Conservation (phyloP, 805 yeast genomes). For the Wickerhamiella azyma region DNA sequence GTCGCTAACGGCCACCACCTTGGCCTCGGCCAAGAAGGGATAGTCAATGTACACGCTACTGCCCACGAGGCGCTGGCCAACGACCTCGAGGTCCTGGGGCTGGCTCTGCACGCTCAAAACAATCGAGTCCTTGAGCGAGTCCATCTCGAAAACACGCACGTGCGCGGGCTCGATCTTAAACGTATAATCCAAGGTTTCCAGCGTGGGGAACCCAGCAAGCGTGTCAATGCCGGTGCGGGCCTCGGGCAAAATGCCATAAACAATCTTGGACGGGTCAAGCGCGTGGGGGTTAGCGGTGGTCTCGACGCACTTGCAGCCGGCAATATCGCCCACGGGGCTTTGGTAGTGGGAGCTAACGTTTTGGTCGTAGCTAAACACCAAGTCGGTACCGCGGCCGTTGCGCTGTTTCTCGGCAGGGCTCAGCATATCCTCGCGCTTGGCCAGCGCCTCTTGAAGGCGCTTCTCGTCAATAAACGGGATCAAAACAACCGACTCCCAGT, state of each 20-base stretch:
- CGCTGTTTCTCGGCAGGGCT: constrained; percentile 58
- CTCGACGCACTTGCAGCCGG: constrained; percentile 66
- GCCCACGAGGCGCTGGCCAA: constrained; percentile 49
- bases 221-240: constrained; percentile 58
- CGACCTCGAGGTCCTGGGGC: constrained; percentile 38
- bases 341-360: constrained; percentile 53
- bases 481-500: constrained; percentile 96
- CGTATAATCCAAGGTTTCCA: constrained; percentile 53
- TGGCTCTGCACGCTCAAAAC: constrained; percentile 47
- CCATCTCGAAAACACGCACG: constrained; percentile 68
- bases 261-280: constrained; percentile 27
- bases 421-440: constrained; percentile 46
- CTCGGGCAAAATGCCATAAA: constrained; percentile 45
- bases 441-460: constrained; percentile 58
- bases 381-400: constrained; percentile 59
- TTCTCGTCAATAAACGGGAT: constrained; percentile 82
- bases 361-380: constrained; percentile 61
- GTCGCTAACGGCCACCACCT: constrained; percentile 50
- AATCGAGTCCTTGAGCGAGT: constrained; percentile 72
- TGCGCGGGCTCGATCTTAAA: constrained; percentile 43
- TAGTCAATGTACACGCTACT: constrained; percentile 62
- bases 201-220: constrained; percentile 82
- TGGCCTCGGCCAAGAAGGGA: constrained; percentile 84
- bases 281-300: constrained; percentile 39
- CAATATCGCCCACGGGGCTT: constrained; percentile 60